Base-by-base conservation (phyloP, 2,329 filamentous ascomycete species). In the Xylariales sp. region DNA sequence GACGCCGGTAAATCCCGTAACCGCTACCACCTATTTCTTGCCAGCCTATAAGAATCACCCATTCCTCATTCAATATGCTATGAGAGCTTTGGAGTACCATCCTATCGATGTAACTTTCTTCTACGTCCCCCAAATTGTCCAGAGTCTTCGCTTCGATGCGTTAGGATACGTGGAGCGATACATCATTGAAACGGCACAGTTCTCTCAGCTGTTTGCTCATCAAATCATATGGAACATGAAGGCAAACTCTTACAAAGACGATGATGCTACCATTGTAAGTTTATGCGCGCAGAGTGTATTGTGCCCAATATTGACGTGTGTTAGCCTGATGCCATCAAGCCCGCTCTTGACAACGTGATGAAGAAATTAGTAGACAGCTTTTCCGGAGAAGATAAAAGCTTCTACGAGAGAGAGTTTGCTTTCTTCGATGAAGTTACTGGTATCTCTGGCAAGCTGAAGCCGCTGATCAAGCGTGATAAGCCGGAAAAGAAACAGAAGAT, bases 191-290 rank as follows among this genome's bases (percentile, higher is more conserved):
- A 97, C 97, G 0, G 96, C 94, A 1, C 95, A 97, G 75, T 94
- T 97, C 76, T 98, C 96, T n/a, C 96, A 98, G 79, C 83, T 98
- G 8, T 99, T 99, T 80, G 95, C 97, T 2, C 97, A 99, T 79
- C 96, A 99, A 76, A 98, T 99, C 73, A 99, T 99, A 77, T 99
- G 97, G 96, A 99, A 99, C 79, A 99, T 99, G 91, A 99, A 98
- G 79, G 96, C 96, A 39, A 99, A 99, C 79, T 93, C 94, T 1
- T 99, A 93, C 85, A 99, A 97, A 79, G 97, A 99, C 72, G 95
- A 99, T 75, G 93, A 97, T 73, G 94, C 91, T 14, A 89, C 91
- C 74, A 88, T 97, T 70, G 90, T 93, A 83, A 84, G 89, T 81
- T n/a, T 23, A 16, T 36, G 14, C 14, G 1, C 18, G 2, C 28